Evolutionary conservation across 768 basidiomycete genomes (phyloP), one percentile per base, ranked within the genome.

Genomic region (Xerocomus spinulosus): DNA sequence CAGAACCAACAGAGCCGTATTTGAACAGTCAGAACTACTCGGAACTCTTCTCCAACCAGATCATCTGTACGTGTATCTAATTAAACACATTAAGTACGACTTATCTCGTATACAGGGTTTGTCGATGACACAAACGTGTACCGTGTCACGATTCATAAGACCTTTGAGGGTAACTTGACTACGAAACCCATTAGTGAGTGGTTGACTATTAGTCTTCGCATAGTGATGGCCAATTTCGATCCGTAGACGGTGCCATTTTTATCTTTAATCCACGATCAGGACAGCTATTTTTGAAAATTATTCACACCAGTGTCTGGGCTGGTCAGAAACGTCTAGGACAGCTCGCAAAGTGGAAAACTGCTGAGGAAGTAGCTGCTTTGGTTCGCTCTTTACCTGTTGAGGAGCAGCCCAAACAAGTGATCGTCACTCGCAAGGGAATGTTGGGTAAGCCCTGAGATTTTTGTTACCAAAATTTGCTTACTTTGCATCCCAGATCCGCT

Each of bases 61-160:
- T 98, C 65, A 96, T 95, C 49, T 97, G 87, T 82, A 51, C 28
- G 78, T 67, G n/a, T 14, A 26, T 45, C 15, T 21, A 15, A 34
- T 40, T 51, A 38, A 9, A 36, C 42, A 18, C 14, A 14, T 38
- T 12, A 30, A 21, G 29, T 48, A 30, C 44, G 15, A 12, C 50
- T 62, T 35, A 55, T 33, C 24, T 20, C n/a, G 41, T 36, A n/a
- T 44, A 38, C 54, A 82, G 84, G 91, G 95, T 98, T 98, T 62
- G 94, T 99, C 54, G 96, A 99, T 60, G 96, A 99, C 65, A 98
- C 96, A 34, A 98, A 98, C 59, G 96, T 99, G n/a, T 99, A 99
- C 70, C 93, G 96, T 49, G 92, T 96, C 43, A 95, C 92, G 14
- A 95, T 95, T 64, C 96, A 99, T 76, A 97, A 97, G 78, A 99